Conservation (phyloP, 2,329 filamentous ascomycete species). For the Aspergillus clavatus region DNA sequence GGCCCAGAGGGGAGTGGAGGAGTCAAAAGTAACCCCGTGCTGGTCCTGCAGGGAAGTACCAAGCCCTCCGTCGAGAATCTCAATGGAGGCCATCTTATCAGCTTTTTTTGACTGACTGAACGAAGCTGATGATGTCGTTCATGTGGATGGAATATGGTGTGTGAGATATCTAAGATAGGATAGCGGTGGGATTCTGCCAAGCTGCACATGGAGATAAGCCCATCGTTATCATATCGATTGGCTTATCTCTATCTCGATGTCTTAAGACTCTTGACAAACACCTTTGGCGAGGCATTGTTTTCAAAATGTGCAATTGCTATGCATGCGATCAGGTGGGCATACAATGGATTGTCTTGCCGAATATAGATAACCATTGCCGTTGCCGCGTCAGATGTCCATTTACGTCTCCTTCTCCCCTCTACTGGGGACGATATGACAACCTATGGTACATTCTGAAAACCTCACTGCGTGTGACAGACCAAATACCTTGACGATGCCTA, state of each 20-base stretch:
- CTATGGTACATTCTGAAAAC: too few relatives aligned
- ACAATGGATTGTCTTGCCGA: too few relatives aligned
- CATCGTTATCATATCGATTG: background rate
- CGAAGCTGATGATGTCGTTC: background rate
- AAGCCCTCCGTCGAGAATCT: conserved; percentile 61
- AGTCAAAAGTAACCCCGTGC: conserved; percentile 49
- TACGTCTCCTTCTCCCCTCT: too few relatives aligned
- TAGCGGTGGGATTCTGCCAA: background rate
- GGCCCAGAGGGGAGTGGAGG: conserved; percentile 59
- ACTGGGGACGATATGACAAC: too few relatives aligned
- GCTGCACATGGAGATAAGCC: background rate
- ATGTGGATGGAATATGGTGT: background rate
- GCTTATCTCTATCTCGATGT: background rate
- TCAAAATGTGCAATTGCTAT: too few relatives aligned
- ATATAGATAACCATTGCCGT: too few relatives aligned
- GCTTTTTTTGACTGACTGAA: background rate
- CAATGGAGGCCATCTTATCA: conserved; percentile 30
- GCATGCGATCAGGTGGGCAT: too few relatives aligned
- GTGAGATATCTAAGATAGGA: background rate
- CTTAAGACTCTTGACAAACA: too few relatives aligned
- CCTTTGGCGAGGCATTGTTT: too few relatives aligned
- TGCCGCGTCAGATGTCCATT: too few relatives aligned
- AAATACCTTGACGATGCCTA: too few relatives aligned
- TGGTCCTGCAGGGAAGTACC: conserved; percentile 61
- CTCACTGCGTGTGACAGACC: too few relatives aligned